Conservation (phyloP, 2,329 filamentous ascomycete species). For the Epichloe uncinata region DNA sequence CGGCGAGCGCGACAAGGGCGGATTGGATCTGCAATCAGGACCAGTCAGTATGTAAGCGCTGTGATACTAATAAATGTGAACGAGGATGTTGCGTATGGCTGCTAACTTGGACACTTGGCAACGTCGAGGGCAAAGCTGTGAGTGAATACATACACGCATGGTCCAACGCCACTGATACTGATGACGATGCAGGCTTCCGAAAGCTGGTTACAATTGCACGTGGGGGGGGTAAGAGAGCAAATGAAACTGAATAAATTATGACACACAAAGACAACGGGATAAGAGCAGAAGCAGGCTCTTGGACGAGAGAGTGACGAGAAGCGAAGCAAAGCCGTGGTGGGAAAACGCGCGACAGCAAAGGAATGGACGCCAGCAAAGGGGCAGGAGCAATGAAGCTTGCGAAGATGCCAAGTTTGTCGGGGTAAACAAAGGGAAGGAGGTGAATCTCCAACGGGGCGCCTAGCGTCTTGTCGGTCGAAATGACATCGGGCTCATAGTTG, state of each 20-base stretch:
- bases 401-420: neutral
- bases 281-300: neutral
- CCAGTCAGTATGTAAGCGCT: slow-evolving; percentile 7
- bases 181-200: neutral
- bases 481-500: no score
- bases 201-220: slow-evolving; percentile 1
- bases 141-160: slow-evolving; percentile 10
- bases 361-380: slow-evolving; percentile 1
- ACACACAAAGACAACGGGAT: neutral
- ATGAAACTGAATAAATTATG: neutral
- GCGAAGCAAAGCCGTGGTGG: slow-evolving; percentile 7
- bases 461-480: no score
- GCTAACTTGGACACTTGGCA: neutral
- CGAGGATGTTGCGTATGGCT: no score
- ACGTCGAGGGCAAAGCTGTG: neutral
- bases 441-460: neutral
- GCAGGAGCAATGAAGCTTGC: neutral
- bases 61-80: no score
- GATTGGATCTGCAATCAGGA: slow-evolving; percentile 20
- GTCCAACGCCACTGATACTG: neutral
- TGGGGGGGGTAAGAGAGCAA: neutral
- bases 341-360: neutral
- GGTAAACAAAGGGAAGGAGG: neutral
- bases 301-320: slow-evolving; percentile 12
- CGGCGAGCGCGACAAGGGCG: slow-evolving; percentile 38